phyloP scores from a whole-genome alignment of 208 protist genomes.

The Trypanosoma platydactyli region DNA sequence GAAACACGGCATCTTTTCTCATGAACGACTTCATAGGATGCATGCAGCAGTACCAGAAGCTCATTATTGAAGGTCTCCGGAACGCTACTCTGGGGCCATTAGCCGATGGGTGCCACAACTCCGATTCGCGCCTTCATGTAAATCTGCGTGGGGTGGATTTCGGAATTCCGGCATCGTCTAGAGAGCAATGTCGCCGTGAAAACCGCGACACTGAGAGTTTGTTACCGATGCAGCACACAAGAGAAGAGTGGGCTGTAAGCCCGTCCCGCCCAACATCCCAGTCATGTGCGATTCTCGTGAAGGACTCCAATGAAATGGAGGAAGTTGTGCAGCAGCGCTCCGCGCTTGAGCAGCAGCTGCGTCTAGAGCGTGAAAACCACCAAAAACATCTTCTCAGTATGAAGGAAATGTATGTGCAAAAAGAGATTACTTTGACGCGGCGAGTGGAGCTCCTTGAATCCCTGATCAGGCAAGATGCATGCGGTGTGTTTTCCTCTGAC shows the following conservation, averaged over 20 bases:
- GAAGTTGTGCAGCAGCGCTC: constrained; percentile 7
- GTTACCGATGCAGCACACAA: no score
- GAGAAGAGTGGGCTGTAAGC: background rate
- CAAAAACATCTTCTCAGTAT: constrained; percentile 21
- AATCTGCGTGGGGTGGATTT: no score
- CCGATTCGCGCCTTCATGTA: background rate
- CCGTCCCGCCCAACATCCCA: background rate
- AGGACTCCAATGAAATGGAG: background rate
- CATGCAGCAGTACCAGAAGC: constrained; percentile 12
- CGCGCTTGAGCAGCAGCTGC: constrained; percentile 6
- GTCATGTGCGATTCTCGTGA: no score
- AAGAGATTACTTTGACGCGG: constrained; percentile 22
- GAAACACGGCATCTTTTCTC: constrained; percentile 43
- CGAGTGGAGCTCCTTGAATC: constrained; percentile 18
- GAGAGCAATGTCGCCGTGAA: background rate
- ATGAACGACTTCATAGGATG: constrained; percentile 37
- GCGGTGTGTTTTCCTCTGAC: background rate
- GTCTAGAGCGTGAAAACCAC: constrained; percentile 10
- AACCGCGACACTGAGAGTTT: background rate
- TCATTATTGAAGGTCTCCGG: background rate
- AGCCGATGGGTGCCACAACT: background rate
- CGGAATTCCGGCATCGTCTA: no score
- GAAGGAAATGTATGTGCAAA: constrained; percentile 21
- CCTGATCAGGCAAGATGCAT: background rate
- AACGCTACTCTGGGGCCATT: background rate